Percentiles rank a stretch among this genome's conserved stretches.
These are phyloP conservation scores for Ceratobasidium sp. DNA, from an alignment of 1,284 basidiomycete species.

Conservation along the genomic window DNA sequence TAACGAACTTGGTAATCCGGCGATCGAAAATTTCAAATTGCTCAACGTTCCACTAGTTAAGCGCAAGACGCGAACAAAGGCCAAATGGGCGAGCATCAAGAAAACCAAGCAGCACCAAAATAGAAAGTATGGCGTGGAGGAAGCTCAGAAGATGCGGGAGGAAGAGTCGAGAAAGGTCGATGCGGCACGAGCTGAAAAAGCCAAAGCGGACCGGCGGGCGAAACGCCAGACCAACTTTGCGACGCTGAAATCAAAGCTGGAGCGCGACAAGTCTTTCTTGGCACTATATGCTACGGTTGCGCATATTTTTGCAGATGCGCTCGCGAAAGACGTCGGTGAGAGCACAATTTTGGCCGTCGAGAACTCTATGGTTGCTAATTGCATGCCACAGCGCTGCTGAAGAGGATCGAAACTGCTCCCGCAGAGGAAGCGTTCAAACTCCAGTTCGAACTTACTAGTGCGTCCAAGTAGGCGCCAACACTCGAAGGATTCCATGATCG, in stretches of 20 bases:
- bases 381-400: constrained; percentile 33
- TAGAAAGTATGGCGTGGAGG: constrained; percentile 49
- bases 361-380: neutral
- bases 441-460: constrained; percentile 66
- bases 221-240: constrained; percentile 55
- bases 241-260: constrained; percentile 62
- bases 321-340: constrained; percentile 63
- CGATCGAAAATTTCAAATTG: constrained; percentile 56
- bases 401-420: constrained; percentile 55
- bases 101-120: constrained; percentile 10
- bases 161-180: constrained; percentile 52
- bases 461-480: constrained; percentile 77
- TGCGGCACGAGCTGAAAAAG: constrained; percentile 50
- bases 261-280: constrained; percentile 63
- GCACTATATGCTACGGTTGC: constrained; percentile 74
- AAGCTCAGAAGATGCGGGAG: constrained; percentile 52
- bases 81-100: constrained; percentile 1
- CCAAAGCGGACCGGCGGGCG: constrained; percentile 53
- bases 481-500: constrained; percentile 71
- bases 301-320: constrained; percentile 68
- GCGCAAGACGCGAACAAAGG: constrained; percentile 16
- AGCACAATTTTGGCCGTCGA: neutral
- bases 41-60: constrained; percentile 33
- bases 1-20: constrained; percentile 60
- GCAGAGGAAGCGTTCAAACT: constrained; percentile 54